Evolutionary conservation across 2,329 filamentous ascomycete genomes (phyloP).

Genomic region (Teratosphaeria nubilosa): DNA sequence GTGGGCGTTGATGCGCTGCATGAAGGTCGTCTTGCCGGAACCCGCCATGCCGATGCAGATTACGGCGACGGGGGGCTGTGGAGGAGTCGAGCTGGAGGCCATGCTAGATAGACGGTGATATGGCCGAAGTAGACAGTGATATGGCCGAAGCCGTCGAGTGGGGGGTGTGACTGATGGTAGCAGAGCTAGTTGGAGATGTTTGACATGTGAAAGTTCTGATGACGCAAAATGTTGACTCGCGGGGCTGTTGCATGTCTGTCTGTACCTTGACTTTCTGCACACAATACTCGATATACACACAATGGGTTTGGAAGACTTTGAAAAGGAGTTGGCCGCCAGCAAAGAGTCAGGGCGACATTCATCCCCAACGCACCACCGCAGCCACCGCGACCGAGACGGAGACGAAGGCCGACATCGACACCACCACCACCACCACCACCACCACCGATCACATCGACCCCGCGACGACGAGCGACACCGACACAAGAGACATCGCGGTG

Average conservation of each 20-base stretch:
- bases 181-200: neutral
- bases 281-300: neutral
- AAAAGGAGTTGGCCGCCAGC: slow-evolving; percentile 61
- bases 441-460: slow-evolving; percentile 35
- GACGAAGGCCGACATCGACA: slow-evolving; percentile 29
- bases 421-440: slow-evolving; percentile 18
- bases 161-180: no score
- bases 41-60: slow-evolving; percentile 98
- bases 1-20: slow-evolving; percentile 94
- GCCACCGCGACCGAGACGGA: slow-evolving; percentile 15
- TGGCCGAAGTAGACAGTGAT: no score
- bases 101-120: neutral
- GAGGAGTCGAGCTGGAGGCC: neutral
- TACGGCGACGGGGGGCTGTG: slow-evolving; percentile 57
- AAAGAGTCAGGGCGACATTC: slow-evolving; percentile 39
- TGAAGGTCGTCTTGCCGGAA: slow-evolving; percentile 98
- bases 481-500: slow-evolving; percentile 37
- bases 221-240: neutral
- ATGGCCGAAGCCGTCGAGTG: neutral
- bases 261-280: neutral
- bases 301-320: slow-evolving; percentile 63
- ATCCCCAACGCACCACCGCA: neutral
- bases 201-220: neutral
- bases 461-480: slow-evolving; percentile 38
- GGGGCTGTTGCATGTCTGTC: neutral